Conservation (phyloP, 1,139 yeast species). For the Zygosaccharomyces pseudobailii region DNA sequence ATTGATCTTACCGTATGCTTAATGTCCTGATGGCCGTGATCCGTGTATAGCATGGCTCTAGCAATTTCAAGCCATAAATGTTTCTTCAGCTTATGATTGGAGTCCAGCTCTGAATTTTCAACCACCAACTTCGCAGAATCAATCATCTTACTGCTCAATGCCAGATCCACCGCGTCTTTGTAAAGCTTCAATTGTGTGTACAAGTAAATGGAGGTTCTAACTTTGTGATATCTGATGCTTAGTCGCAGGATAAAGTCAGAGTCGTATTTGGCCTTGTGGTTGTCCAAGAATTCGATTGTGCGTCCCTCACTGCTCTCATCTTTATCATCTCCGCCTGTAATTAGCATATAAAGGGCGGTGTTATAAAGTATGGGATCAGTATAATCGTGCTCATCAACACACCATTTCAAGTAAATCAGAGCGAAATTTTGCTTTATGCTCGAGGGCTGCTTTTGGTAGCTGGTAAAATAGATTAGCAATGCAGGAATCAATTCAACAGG, state of each 20-base stretch:
- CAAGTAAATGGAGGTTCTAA: slow-evolving; percentile 64
- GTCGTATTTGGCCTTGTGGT: slow-evolving; percentile 41
- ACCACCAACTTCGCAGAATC: slow-evolving; percentile 59
- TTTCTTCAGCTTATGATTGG: slow-evolving; percentile 47
- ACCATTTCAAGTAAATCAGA: slow-evolving; percentile 55
- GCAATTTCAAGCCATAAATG: slow-evolving; percentile 72
- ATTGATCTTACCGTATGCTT: slow-evolving; percentile 37
- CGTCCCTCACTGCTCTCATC: slow-evolving; percentile 37
- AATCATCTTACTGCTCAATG: slow-evolving; percentile 57
- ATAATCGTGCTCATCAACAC: slow-evolving; percentile 49
- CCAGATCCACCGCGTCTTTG: slow-evolving; percentile 77
- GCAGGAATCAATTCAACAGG: slow-evolving; percentile 71
- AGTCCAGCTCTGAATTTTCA: slow-evolving; percentile 45
- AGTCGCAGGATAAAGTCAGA: slow-evolving; percentile 70
- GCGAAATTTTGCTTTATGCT: slow-evolving; percentile 53
- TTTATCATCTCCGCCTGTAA: slow-evolving; percentile 36
- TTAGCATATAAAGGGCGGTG: slow-evolving; percentile 65
- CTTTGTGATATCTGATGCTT: slow-evolving; percentile 56
- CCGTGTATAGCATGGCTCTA: slow-evolving; percentile 40
- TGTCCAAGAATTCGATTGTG: slow-evolving; percentile 47
- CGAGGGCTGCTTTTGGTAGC: slow-evolving; percentile 33
- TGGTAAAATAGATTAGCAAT: slow-evolving; percentile 58
- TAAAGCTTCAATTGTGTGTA: slow-evolving; percentile 62
- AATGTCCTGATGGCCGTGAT: slow-evolving; percentile 21
- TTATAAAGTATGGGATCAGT: slow-evolving; percentile 59